These are phyloP conservation scores for Stentor roeselii DNA, from an alignment of 73 alveolate species.

Conservation along the genomic window DNA sequence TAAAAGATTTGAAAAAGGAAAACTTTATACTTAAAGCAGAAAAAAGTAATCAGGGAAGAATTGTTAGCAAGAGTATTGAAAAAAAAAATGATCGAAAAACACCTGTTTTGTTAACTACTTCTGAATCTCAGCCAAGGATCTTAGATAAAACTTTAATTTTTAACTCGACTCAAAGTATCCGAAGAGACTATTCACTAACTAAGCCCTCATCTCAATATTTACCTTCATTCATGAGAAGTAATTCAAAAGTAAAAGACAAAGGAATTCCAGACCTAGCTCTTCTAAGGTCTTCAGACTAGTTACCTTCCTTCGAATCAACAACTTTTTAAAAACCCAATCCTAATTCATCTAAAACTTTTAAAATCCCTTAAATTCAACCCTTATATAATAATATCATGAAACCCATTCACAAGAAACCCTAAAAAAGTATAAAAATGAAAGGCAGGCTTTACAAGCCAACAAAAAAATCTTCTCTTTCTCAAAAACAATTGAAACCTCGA, in stretches of 20 bases:
- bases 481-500: no score
- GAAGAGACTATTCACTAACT: background rate
- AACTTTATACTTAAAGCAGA: background rate
- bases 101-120: background rate
- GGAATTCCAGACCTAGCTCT: background rate
- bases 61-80: background rate
- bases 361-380: constrained; percentile 2
- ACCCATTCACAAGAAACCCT: no score
- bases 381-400: background rate
- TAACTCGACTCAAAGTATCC: background rate
- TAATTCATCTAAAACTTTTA: background rate
- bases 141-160: background rate
- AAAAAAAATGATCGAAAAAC: background rate
- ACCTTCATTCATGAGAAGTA: background rate
- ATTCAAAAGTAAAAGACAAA: background rate
- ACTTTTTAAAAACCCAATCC: background rate
- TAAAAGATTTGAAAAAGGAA: background rate
- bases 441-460: no score
- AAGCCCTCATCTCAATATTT: background rate
- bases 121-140: background rate
- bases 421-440: no score
- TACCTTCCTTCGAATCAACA: background rate
- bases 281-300: background rate
- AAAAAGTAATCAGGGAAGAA: background rate
- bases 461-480: no score